Conservation (phyloP, 2,329 filamentous ascomycete species). For the Fusarium guadeloupense region DNA sequence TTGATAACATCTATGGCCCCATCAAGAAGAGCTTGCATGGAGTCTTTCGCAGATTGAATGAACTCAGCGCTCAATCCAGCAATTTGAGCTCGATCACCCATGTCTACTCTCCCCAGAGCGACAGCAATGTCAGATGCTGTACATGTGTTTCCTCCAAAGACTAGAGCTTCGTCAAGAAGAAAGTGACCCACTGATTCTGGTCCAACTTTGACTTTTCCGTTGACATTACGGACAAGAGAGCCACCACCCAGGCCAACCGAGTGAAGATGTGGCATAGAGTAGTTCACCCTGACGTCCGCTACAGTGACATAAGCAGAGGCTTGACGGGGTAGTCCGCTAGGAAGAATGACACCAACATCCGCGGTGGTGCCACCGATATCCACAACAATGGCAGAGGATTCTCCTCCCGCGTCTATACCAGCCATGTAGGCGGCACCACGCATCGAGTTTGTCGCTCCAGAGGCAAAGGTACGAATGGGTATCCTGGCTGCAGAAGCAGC, state of each 20-base stretch:
- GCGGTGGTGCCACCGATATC: constrained; percentile 65
- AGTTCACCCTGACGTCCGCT: constrained; percentile 17
- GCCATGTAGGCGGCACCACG: constrained; percentile 59
- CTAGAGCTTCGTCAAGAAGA: background rate
- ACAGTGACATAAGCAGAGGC: constrained; percentile 6
- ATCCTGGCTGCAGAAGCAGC: constrained; percentile 53
- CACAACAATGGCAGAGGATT: constrained; percentile 49
- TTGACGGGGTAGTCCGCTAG: constrained; percentile 13
- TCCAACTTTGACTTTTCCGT: constrained; percentile 44
- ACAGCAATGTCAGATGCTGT: constrained; percentile 8
- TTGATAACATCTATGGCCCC: constrained; percentile 10
- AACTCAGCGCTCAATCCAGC: background rate
- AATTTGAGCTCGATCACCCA: background rate
- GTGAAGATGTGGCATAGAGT: constrained; percentile 14
- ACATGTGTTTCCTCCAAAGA: constrained; percentile 1
- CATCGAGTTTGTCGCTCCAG: constrained; percentile 61
- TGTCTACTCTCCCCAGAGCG: background rate
- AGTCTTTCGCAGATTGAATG: background rate
- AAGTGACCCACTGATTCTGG: background rate
- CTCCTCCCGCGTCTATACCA: constrained; percentile 47
- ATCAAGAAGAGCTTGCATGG: background rate
- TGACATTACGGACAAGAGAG: background rate
- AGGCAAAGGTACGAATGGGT: constrained; percentile 60
- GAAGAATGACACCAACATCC: constrained; percentile 59
- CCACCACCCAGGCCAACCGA: constrained; percentile 45